Evolutionary conservation across 176 grass and related monocot genomes (phyloP).

Genomic region (Hyparrhenia diplandra): DNA sequence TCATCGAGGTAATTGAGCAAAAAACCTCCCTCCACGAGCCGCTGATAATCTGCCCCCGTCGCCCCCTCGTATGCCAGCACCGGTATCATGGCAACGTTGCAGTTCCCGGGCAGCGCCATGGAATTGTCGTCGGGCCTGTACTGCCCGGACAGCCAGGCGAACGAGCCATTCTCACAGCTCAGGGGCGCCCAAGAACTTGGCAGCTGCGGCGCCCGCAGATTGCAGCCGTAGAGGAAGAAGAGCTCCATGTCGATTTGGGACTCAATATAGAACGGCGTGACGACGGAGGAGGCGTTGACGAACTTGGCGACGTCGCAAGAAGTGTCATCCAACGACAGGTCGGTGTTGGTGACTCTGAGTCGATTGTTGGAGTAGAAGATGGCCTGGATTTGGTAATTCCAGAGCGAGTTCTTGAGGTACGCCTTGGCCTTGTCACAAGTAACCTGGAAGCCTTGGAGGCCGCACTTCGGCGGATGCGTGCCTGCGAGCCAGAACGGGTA

Average conservation of each 20-base stretch:
- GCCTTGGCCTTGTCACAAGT: not conserved
- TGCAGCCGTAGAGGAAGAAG: constrained; percentile 43
- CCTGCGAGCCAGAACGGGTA: not conserved
- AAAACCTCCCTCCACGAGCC: constrained; percentile 39
- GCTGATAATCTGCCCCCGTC: not conserved
- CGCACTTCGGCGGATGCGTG: not conserved
- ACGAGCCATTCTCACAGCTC: not conserved
- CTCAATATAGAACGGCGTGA: constrained; percentile 29
- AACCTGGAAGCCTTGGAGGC: not conserved
- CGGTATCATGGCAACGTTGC: constrained; percentile 26
- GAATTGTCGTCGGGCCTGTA: not conserved
- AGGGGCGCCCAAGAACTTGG: not conserved
- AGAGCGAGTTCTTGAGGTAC: not conserved
- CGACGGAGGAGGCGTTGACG: constrained; percentile 11
- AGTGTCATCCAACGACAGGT: not conserved
- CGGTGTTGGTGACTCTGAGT: not conserved
- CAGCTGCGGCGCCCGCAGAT: fast-evolving
- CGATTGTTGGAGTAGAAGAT: not conserved
- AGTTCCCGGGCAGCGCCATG: not conserved
- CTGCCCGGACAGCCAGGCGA: not conserved
- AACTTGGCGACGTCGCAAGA: not conserved
- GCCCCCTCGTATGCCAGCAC: not conserved
- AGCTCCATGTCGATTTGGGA: not conserved
- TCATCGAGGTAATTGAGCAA: constrained; percentile 13
- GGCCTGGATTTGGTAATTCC: not conserved